These are phyloP conservation scores for Vitis cinerea DNA, from an alignment of 164 flowering plant genomes.

Conservation along the genomic window DNA sequence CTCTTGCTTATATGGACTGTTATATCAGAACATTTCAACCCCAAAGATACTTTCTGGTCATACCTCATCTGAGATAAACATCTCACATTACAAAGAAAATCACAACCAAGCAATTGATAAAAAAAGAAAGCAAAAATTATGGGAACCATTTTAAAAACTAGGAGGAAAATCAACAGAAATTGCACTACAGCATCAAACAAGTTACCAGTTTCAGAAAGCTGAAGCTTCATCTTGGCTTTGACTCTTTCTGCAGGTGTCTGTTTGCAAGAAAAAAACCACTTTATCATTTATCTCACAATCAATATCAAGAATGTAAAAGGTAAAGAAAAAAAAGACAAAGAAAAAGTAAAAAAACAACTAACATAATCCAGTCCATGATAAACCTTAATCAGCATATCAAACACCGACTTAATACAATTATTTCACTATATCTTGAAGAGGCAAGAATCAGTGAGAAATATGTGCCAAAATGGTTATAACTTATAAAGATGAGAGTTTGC, in stretches of 20 bases:
- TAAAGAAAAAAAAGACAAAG: background rate
- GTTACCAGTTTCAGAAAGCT: slow-evolving; percentile 86
- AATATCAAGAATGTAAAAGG: no score
- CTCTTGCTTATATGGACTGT: no score
- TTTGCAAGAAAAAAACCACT: slow-evolving; percentile 11
- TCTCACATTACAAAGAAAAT: no score
- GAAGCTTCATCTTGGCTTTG: slow-evolving; percentile 90
- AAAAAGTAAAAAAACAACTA: background rate
- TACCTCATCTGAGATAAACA: no score
- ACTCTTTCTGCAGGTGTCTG: slow-evolving; percentile 89
- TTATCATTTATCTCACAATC: background rate
- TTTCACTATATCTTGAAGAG: no score
- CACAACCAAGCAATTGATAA: no score
- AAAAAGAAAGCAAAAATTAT: background rate
- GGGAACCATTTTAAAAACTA: background rate
- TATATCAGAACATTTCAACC: no score
- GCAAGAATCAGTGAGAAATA: no score
- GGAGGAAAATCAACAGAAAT: background rate
- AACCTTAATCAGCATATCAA: background rate
- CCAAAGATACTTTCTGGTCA: no score
- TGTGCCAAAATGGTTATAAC: no score
- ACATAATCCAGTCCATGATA: background rate
- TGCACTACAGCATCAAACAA: background rate
- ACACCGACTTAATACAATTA: no score
- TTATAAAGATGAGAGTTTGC: no score